These are phyloP conservation scores for Pyronema omphalodes DNA, from an alignment of 495 filamentous ascomycete species.

Conservation along the genomic window DNA sequence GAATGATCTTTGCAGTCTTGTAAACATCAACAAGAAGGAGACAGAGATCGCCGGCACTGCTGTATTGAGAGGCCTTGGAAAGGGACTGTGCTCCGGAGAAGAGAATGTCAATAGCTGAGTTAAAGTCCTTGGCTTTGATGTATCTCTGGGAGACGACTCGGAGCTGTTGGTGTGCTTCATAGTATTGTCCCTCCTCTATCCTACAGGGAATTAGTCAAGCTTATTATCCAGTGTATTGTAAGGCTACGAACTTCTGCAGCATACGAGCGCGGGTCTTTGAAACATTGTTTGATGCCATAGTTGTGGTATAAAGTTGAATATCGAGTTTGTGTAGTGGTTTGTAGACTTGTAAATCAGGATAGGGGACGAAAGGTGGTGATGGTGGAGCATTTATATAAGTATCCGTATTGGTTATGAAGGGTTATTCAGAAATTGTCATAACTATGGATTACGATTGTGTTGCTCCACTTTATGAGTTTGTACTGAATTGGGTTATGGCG, in stretches of 20 bases:
- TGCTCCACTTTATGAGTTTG: too few relatives aligned
- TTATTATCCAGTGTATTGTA: neutral
- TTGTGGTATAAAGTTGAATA: neutral
- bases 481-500: too few relatives aligned
- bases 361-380: too few relatives aligned
- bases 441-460: too few relatives aligned
- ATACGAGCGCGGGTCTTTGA: conserved; percentile 18
- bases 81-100: conserved; percentile 67
- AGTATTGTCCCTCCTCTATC: conserved; percentile 80
- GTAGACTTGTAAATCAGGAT: too few relatives aligned
- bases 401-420: too few relatives aligned
- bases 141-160: conserved; percentile 86
- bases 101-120: conserved; percentile 69
- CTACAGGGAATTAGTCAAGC: conserved; percentile 28
- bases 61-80: conserved; percentile 72
- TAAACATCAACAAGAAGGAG: conserved; percentile 74
- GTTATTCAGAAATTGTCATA: too few relatives aligned
- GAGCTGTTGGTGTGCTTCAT: conserved; percentile 95
- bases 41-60: conserved; percentile 79
- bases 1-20: conserved; percentile 58
- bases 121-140: conserved; percentile 64
- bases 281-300: conserved; percentile 20
- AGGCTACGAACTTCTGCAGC: conserved; percentile 10
- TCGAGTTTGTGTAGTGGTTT: too few relatives aligned
- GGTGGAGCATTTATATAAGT: too few relatives aligned